Percentiles rank a stretch among this genome's conserved stretches.
Conservation (phyloP, 2,329 filamentous ascomycete genomes). For the Xylaria multiplex region DNA sequence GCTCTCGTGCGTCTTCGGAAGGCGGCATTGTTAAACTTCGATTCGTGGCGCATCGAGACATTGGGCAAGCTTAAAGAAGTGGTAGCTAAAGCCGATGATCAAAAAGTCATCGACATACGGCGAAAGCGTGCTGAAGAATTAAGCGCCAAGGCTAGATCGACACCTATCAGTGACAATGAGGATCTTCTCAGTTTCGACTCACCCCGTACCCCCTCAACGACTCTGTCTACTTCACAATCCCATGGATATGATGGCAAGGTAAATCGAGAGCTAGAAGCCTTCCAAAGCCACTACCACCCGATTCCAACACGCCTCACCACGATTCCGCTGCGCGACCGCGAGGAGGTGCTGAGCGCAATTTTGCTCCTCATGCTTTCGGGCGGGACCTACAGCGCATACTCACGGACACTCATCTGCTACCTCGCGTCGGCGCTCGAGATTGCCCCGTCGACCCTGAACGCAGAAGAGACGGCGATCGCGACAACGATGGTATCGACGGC, state of each 20-base stretch:
- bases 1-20: slow-evolving; percentile 53
- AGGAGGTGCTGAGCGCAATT: slow-evolving; percentile 74
- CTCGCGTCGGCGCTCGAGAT: slow-evolving; percentile 74
- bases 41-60: slow-evolving; percentile 79
- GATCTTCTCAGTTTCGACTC: slow-evolving; percentile 56
- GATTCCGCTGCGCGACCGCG: slow-evolving; percentile 66
- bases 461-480: slow-evolving; percentile 80
- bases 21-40: slow-evolving; percentile 74
- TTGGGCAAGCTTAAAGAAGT: slow-evolving; percentile 77
- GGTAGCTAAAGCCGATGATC: slow-evolving; percentile 61
- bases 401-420: slow-evolving; percentile 73
- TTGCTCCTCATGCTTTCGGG: slow-evolving; percentile 76
- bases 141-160: slow-evolving; percentile 51
- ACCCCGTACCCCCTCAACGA: not conserved
- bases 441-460: slow-evolving; percentile 68
- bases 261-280: slow-evolving; percentile 49
- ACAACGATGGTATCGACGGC: slow-evolving; percentile 77
- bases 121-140: slow-evolving; percentile 57
- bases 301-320: slow-evolving; percentile 65
- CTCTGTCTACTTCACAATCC: not conserved
- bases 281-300: slow-evolving; percentile 64
- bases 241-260: not conserved
- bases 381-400: slow-evolving; percentile 79
- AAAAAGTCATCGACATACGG: slow-evolving; percentile 59
- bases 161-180: slow-evolving; percentile 51